These are phyloP conservation scores for Phaeotremella fagi DNA, from an alignment of 768 basidiomycete genomes.

Conservation along the genomic window DNA sequence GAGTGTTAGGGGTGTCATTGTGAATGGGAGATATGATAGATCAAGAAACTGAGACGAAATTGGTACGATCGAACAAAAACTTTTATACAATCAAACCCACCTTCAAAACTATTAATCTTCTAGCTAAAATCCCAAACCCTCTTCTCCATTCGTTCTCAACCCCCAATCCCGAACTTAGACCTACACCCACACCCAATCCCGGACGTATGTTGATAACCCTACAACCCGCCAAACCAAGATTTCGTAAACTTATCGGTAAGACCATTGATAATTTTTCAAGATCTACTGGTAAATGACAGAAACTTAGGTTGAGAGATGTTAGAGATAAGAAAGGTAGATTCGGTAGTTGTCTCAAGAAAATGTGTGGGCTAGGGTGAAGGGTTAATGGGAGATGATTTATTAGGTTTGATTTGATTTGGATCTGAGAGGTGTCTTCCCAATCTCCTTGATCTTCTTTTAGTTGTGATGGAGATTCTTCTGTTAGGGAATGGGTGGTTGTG, in stretches of 20 bases:
- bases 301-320: constrained; percentile 29
- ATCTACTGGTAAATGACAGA: constrained; percentile 16
- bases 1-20: background rate
- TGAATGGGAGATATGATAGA: constrained; percentile 4
- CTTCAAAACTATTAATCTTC: constrained; percentile 23
- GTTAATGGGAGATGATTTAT: constrained; percentile 24
- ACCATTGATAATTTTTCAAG: constrained; percentile 16
- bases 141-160: constrained; percentile 13
- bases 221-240: constrained; percentile 18
- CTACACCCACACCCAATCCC: background rate
- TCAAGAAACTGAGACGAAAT: constrained; percentile 13
- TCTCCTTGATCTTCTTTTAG: background rate
- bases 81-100: constrained; percentile 5
- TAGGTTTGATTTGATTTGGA: background rate
- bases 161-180: too few relatives aligned
- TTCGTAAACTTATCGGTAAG: constrained; percentile 17
- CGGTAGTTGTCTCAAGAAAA: constrained; percentile 13
- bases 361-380: constrained; percentile 21
- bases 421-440: background rate
- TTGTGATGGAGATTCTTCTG: background rate
- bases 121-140: constrained; percentile 14
- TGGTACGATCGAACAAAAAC: background rate
- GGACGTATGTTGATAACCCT: background rate
- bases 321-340: constrained; percentile 7
- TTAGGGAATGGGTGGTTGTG: background rate